Evolutionary conservation across 805 yeast genomes (phyloP), one percentile per base, ranked within the genome.

Genomic region (Saccharomycopsis lassenensis): DNA sequence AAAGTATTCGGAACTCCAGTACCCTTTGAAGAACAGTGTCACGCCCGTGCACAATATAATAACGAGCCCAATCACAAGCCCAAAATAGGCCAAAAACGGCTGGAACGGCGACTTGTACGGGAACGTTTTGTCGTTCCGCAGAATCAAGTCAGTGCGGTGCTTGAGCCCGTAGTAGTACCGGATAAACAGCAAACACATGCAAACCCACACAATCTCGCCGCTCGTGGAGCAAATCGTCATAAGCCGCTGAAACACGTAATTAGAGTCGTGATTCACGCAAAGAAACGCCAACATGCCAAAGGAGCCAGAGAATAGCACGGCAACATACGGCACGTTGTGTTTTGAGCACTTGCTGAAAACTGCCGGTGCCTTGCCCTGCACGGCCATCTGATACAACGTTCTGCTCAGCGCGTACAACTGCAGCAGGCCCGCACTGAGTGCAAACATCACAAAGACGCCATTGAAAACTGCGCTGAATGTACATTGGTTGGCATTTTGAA

Each of bases 71-170:
- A 78, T 78, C 18, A 71, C 28, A 1, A 77, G 54, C 1, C 86
- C 87, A 46, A 74, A 59, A 33, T 69, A 64, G 0, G 87, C 83
- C 27, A 71, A 56, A 48, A 64, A 79, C 0, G 89, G 89, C 51
- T 79, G 87, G 28, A 75, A 61, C 0, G 81, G 80, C 2, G 83
- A 71, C 47, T 69, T 67, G 52, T 71, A 79, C 1, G 89, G 89
- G 49, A 74, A 79, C 1, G 75, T 58, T 17, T 68, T 63, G 50
- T 72, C 79, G 39, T 71, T 63, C 34, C 80, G 52, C 40, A 60
- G 57, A 19, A 71, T 65, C 26, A 74, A 69, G 48, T 73, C 80
- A 0, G 77, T 75, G 35, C 80, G 50, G 30, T 58, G 51, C 41
- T 68, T 62, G 41, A 73, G 55, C 0, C 77, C 79, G 45, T 63